Percentiles rank a stretch among this genome's conserved stretches.
Conservation (phyloP, 495 filamentous ascomycete genomes). For the Terfezia claveryi region DNA sequence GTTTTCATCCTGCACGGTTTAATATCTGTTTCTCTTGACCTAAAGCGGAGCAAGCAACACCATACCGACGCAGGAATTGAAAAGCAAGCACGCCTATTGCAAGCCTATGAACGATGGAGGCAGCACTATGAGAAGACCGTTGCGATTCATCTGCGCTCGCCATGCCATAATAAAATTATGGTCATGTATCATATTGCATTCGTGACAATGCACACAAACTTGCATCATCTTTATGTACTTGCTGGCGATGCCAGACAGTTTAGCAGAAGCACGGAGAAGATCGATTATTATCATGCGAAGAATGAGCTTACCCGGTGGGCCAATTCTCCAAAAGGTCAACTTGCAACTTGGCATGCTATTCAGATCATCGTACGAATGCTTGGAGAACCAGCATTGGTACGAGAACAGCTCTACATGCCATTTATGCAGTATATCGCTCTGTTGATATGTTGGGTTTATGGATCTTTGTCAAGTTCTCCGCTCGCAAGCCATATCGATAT, state of each 20-base stretch:
- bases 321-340: constrained; percentile 7
- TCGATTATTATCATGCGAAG: constrained; percentile 15
- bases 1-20: constrained; percentile 17
- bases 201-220: constrained; percentile 17
- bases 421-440: constrained; percentile 16
- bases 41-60: constrained; percentile 10
- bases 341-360: constrained; percentile 18
- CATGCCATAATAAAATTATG: constrained; percentile 15
- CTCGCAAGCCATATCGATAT: constrained; percentile 7
- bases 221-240: constrained; percentile 12
- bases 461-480: constrained; percentile 10
- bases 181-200: constrained; percentile 20
- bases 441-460: constrained; percentile 18
- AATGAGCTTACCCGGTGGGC: constrained; percentile 16
- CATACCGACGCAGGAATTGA: constrained; percentile 13
- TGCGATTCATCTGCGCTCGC: constrained; percentile 13
- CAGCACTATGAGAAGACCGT: constrained; percentile 17
- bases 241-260: constrained; percentile 14
- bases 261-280: constrained; percentile 2
- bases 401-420: constrained; percentile 13
- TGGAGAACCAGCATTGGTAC: constrained; percentile 8
- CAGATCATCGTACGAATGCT: constrained; percentile 14
- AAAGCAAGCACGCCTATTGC: constrained; percentile 11
- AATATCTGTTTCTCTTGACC: constrained; percentile 18
- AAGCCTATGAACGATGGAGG: constrained; percentile 16